Evolutionary conservation across 495 filamentous ascomycete species (phyloP), one percentile per base, ranked within the genome.

Genomic region (Talaromyces thailandensis): DNA sequence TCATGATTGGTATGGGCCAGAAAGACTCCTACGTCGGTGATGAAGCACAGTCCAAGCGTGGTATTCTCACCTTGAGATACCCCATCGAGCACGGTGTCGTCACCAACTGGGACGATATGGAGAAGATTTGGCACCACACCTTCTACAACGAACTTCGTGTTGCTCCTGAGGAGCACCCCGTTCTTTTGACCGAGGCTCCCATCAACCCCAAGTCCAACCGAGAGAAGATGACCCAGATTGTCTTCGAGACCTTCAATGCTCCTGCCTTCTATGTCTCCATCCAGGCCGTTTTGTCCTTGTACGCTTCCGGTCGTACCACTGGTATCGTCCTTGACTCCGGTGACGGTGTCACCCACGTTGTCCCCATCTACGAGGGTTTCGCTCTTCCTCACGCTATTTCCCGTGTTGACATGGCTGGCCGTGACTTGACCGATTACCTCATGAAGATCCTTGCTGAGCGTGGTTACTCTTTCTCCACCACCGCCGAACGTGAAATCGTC

Each of bases 1-100:
- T 98, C 83, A 98, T 98, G 94, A 98, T 98, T 79, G 94, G 94
- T 88, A 98, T 98, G 94, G 94, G 94, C 71, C 94, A 98, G 83
- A 98, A 98, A 83, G 94, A 98, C 84, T 98, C 94, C 64, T 98
- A 98, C 75, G 94, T 98, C 68, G 94, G 94, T 85, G 94, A 98
- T 83, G 94, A 98, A 84, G 92, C 92, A 80, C 92, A 96, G 81
- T 96, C 92, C 76, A 96, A 96, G 86, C 93, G 94, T 90, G 94
- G 94, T 91, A 95, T 98, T 81, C 86, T 98, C 65, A 98, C 95
- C 63, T 88, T 98, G 74, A 89, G 95, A 82, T 98, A 98, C 81
- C 94, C 94, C 70, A 96, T 98, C 74, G 94, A 98, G 85, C 94
- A 98, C 82, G 94, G 94, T 91, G 95, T 98, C 74, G 95, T 98